phyloP scores from a whole-genome alignment of 352 stramenopile genomes.

The Globisporangium spinosum region DNA sequence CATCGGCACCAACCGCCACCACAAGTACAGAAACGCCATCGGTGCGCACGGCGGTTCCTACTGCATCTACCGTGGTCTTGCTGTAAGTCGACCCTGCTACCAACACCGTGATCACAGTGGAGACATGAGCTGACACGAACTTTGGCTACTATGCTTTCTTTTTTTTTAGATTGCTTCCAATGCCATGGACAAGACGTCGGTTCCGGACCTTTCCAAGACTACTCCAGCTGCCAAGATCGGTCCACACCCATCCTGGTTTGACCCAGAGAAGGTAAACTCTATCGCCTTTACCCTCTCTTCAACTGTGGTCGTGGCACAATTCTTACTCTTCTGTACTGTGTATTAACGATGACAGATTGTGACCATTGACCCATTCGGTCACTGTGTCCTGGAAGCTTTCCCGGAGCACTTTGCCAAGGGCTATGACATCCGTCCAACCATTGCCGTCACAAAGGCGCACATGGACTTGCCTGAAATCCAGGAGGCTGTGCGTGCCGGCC shows the following conservation, averaged over 20 bases:
- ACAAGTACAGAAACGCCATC: slow-evolving; percentile 97
- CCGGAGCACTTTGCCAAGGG: slow-evolving; percentile 94
- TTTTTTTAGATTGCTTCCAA: slow-evolving; percentile 50
- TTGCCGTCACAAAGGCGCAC: slow-evolving; percentile 95
- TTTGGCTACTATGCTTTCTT: background rate
- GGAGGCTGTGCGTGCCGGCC: slow-evolving; percentile 90
- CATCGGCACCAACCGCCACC: slow-evolving; percentile 94
- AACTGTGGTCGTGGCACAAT: background rate
- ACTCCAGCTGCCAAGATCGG: slow-evolving; percentile 96
- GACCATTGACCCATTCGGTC: slow-evolving; percentile 77
- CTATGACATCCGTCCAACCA: slow-evolving; percentile 98
- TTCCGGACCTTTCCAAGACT: slow-evolving; percentile 89
- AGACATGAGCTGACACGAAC: background rate
- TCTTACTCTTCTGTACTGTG: slow-evolving; percentile 2
- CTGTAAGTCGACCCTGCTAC: slow-evolving; percentile 46
- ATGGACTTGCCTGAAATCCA: slow-evolving; percentile 99
- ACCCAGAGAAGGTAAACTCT: slow-evolving; percentile 88
- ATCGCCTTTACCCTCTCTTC: background rate
- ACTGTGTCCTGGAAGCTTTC: slow-evolving; percentile 87
- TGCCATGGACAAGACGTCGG: slow-evolving; percentile 59
- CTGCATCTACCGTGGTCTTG: slow-evolving; percentile 97
- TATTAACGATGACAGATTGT: slow-evolving; percentile 36
- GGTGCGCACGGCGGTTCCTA: slow-evolving; percentile 97
- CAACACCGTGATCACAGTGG: background rate
- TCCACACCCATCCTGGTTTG: slow-evolving; percentile 92